A percentile compares a stretch with the other conserved stretches of the same genome.
Evolutionary conservation across 768 basidiomycete genomes (phyloP).

Genomic region (Mycena alexandri): DNA sequence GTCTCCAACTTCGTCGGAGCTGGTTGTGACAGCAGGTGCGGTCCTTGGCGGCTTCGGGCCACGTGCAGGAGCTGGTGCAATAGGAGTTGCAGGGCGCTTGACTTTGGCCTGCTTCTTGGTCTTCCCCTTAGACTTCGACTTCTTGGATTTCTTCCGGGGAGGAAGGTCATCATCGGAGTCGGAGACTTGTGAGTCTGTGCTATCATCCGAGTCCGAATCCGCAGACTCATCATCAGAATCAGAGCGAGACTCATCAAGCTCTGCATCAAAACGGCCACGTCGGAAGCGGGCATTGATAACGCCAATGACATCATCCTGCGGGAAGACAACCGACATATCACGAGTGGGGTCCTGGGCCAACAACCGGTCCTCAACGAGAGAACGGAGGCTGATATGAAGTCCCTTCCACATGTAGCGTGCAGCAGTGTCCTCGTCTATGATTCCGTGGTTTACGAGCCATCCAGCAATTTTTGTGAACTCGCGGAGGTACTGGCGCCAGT

Average conservation of each 20-base stretch:
- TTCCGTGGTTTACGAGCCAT: neutral
- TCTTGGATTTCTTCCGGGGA: neutral
- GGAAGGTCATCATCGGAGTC: neutral
- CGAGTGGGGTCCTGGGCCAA: slow-evolving; percentile 12
- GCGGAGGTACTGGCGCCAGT: slow-evolving; percentile 1
- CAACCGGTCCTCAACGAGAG: slow-evolving; percentile 3
- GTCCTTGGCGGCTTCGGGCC: no score
- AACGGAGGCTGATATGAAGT: neutral
- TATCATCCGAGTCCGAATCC: neutral
- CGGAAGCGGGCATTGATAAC: neutral
- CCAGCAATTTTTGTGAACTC: slow-evolving; percentile 12
- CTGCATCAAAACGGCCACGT: slow-evolving; percentile 12
- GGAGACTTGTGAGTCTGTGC: neutral
- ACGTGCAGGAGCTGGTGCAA: neutral
- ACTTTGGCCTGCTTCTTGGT: neutral
- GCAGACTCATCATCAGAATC: neutral
- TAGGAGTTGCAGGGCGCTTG: neutral
- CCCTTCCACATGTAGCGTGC: slow-evolving; percentile 18
- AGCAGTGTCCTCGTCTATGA: neutral
- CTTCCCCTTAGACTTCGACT: slow-evolving; percentile 1
- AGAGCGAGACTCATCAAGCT: neutral
- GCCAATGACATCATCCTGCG: neutral
- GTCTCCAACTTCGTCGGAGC: slow-evolving; percentile 8
- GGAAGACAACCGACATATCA: slow-evolving; percentile 7
- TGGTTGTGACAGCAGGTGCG: neutral